These are phyloP conservation scores for Suhomyces faveliae DNA, from an alignment of 805 yeast species.

Conservation along the genomic window DNA sequence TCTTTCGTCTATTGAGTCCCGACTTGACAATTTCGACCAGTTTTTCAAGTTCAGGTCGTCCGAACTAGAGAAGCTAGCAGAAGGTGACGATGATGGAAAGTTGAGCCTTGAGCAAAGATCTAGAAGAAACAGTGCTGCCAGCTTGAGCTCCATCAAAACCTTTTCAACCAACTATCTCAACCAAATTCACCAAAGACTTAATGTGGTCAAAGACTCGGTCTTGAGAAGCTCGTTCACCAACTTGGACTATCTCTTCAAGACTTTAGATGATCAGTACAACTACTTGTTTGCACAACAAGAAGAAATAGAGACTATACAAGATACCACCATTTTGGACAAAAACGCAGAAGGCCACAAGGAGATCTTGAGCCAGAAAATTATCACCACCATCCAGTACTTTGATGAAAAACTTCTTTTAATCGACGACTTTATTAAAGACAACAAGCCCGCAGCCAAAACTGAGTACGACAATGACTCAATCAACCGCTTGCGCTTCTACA, in stretches of 20 bases:
- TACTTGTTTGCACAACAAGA: conserved; percentile 23
- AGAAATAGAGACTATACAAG: not conserved
- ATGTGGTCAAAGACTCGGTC: conserved; percentile 35
- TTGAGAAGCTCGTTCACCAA: conserved; percentile 37
- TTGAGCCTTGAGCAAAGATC: conserved; percentile 8
- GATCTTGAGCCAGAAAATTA: conserved; percentile 35
- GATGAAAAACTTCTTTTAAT: conserved; percentile 40
- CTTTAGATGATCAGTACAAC: conserved; percentile 42
- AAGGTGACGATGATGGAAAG: conserved; percentile 1
- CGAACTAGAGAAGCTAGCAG: conserved; percentile 3
- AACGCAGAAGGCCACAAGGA: conserved; percentile 22
- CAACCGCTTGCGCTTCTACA: conserved; percentile 34
- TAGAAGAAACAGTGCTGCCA: conserved; percentile 29
- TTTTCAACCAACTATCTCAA: conserved; percentile 34
- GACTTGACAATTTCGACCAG: conserved; percentile 40
- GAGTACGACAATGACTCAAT: conserved; percentile 26
- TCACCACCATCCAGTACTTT: conserved; percentile 41
- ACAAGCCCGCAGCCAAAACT: conserved; percentile 28
- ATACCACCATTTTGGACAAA: conserved; percentile 8
- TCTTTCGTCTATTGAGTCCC: conserved; percentile 41
- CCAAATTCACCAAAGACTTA: conserved; percentile 35
- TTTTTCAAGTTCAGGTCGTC: conserved; percentile 33
- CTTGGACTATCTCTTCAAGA: conserved; percentile 37
- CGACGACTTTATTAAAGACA: conserved; percentile 35
- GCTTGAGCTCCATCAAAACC: conserved; percentile 26